Base-by-base conservation (phyloP, 2,329 filamentous ascomycete species). In the Aureobasidium sp. region DNA sequence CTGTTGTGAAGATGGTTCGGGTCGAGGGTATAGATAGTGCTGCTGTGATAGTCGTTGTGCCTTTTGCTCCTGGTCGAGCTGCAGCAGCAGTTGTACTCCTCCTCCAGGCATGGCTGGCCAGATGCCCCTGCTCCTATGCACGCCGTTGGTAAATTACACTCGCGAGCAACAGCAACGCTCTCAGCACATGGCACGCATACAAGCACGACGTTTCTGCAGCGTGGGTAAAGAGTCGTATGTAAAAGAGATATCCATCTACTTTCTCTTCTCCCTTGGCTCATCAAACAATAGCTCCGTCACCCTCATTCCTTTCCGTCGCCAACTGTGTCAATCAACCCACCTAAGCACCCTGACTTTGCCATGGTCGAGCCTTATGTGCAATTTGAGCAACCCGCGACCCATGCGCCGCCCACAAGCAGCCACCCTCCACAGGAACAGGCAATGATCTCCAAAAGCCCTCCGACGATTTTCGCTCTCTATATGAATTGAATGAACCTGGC, bases 401-500 rank as follows among this genome's bases (percentile, higher is more conserved):
- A 44, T 49, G 44, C 57, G 45, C 20, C 36, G 22, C 15, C 45
- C 36, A 49, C 12, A 29, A 45, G 20, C 29, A 17, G 51, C 31
- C 55, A 48, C 12, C 20, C 57, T 49, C 11, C 22, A 17, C 44
- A 60, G 57, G 57, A 60, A 60, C 45, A 60, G 57, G 57, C 57
- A 60, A 60, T 41, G 57, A 60, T 60, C 45, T 8, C 7, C 57
- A 20, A 34, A 11, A 25, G 2, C 17, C n/a, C 41, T 45, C 37
- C 37, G 27, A 29, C 7, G 25, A 29, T 39, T 27, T 7, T 44
- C 39, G 11, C n/a, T 42, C 37, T 31, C 6, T 31, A 14, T 36
- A 36, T 41, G 41, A 45, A 57, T 45, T 14, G n/a, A 25, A 20
- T n/a, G 29, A 44, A 22, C 52, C 25, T 56, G 36, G 7, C 12